Evolutionary conservation across 2,329 filamentous ascomycete genomes (phyloP), one percentile per base, ranked within the genome.

Genomic region (Purpureocillium takamizusanense): DNA sequence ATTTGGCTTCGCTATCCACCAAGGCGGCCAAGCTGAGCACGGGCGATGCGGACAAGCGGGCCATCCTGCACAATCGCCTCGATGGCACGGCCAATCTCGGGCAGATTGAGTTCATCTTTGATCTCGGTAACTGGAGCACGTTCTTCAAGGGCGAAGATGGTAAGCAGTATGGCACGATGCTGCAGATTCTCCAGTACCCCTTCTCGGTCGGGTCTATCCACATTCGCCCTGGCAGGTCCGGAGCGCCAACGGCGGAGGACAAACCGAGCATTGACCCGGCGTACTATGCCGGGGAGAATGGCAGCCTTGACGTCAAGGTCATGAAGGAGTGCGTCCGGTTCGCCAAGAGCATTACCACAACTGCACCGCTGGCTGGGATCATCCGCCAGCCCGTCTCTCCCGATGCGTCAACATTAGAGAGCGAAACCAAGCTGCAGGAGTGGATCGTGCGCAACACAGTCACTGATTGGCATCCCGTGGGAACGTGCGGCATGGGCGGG

Each of bases 121-220:
- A 70, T 31, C 51, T 66, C 1, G 67, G 67, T 4, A 69, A 70
- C 40, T 70, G 63, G 59, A 70, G 57, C 39, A 54, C 66, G 1
- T 35, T 53, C 45, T 54, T 67, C 51, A 35, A 48, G 27, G 38
- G 54, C 38, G 34, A 54, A 44, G 40, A 51, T 33, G 56, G 52
- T 2, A 71, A 66, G 42, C 63, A 61, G 39, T 71, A 73, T 40
- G 67, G 57, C 8, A 70, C 65, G 3, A 62, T 72, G 56, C 45
- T 73, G 0, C 63, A 66, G 40, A 66, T 72, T 41, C 51, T 74
- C 1, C 69, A 73, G 42, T 71, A 74, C 49, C 70, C 72, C 0
- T 70, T 70, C 23, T 66, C 67, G 0, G 54, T 59, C 3, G 72
- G 72, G 0, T 64, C 57, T 2, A 56, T 74, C 9, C 71, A 75